Evolutionary conservation across 352 stramenopile species (phyloP).

Genomic region (Pythium brassicae): DNA sequence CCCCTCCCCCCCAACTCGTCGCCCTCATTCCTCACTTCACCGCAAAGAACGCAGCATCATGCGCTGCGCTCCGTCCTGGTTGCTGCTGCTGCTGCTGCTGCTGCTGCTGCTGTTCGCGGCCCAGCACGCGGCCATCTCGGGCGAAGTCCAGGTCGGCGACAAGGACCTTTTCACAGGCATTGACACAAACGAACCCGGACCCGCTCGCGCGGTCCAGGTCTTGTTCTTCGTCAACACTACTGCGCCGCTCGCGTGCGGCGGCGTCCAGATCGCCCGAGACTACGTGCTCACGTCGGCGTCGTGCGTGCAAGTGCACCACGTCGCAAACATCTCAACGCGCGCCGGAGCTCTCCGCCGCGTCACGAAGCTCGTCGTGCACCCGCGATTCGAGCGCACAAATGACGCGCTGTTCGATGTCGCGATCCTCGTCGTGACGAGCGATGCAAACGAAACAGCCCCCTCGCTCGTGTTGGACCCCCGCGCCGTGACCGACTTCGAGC

Average conservation of each 20-base stretch:
- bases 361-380: neutral
- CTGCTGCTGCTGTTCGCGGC: neutral
- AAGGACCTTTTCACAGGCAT: neutral
- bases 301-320: neutral
- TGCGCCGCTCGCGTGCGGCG: conserved; percentile 1
- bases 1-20: neutral
- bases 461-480: neutral
- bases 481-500: neutral
- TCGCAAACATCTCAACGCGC: neutral
- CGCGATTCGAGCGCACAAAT: neutral
- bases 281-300: conserved; percentile 11
- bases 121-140: neutral
- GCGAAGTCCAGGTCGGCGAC: neutral
- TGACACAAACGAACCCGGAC: neutral
- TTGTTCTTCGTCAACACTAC: neutral
- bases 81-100: neutral
- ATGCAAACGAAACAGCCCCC: neutral
- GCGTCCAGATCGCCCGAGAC: conserved; percentile 2
- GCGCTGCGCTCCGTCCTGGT: neutral
- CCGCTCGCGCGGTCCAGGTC: neutral
- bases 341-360: neutral
- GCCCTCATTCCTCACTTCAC: too few species aligned
- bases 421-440: neutral
- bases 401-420: neutral
- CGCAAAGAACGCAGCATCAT: neutral